A percentile compares a stretch with the other conserved stretches of the same genome.
Evolutionary conservation across 805 yeast genomes (phyloP).

Genomic region (Naumovozyma castellii): DNA sequence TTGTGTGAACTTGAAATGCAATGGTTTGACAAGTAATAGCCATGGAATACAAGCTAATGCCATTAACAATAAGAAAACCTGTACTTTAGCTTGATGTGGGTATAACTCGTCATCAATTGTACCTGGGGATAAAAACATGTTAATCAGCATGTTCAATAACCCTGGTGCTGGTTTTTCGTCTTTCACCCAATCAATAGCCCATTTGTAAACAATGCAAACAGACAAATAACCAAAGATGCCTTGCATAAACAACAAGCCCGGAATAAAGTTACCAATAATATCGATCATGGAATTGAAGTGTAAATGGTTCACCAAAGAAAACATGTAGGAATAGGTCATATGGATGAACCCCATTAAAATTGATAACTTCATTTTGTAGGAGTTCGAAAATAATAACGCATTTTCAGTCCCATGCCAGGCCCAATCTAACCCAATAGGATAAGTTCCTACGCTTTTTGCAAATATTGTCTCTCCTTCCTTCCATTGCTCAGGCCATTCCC

Average conservation of each 20-base stretch:
- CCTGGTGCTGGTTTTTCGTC: constrained; percentile 61
- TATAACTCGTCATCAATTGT: constrained; percentile 54
- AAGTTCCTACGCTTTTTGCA: constrained; percentile 43
- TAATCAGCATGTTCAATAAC: constrained; percentile 62
- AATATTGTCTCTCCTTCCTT: constrained; percentile 41
- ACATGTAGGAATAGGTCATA: constrained; percentile 62
- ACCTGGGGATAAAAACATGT: constrained; percentile 71
- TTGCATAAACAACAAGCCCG: constrained; percentile 68
- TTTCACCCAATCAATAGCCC: constrained; percentile 64
- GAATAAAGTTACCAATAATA: constrained; percentile 62
- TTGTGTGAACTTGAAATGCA: constrained; percentile 34
- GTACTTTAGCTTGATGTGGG: constrained; percentile 55
- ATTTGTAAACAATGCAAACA: constrained; percentile 59
- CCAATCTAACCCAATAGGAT: constrained; percentile 58
- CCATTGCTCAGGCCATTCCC: constrained; percentile 53
- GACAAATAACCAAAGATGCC: constrained; percentile 65
- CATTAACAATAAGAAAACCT: constrained; percentile 44
- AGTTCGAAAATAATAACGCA: constrained; percentile 56
- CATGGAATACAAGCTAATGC: constrained; percentile 72
- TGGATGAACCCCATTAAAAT: constrained; percentile 67
- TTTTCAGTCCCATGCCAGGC: constrained; percentile 79
- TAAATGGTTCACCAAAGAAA: constrained; percentile 54
- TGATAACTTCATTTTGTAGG: constrained; percentile 70
- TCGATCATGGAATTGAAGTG: constrained; percentile 53
- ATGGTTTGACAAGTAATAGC: constrained; percentile 58